These are phyloP conservation scores for Chytriomyces hyalinus DNA, from an alignment of 192 early-diverging fungal species.

Conservation along the genomic window DNA sequence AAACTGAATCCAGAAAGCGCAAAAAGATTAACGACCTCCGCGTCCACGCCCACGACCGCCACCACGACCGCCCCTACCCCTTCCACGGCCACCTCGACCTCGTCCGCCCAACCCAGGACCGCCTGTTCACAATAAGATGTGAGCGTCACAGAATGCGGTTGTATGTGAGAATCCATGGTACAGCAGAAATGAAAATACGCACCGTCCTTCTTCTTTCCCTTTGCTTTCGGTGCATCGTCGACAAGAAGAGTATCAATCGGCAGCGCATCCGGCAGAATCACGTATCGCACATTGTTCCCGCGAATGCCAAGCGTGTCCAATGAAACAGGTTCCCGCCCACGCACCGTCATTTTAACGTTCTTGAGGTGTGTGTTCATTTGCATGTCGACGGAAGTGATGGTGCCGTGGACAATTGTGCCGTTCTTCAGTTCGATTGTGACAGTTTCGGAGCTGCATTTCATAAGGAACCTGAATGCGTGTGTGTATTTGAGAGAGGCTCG, in stretches of 20 bases:
- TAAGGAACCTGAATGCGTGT: conserved; percentile 78
- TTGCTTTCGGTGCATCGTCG: conserved; percentile 92
- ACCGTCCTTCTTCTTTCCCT: conserved; percentile 72
- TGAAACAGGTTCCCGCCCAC: conserved; percentile 85
- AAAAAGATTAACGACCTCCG: conserved; percentile 51
- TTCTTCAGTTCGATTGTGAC: conserved; percentile 99
- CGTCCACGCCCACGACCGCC: conserved; percentile 71
- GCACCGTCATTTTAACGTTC: conserved; percentile 97
- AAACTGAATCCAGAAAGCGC: too few relatives aligned
- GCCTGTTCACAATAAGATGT: neutral
- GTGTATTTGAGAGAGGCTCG: too few relatives aligned
- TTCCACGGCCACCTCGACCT: conserved; percentile 56
- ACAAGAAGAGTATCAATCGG: conserved; percentile 95
- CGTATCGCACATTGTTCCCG: conserved; percentile 93
- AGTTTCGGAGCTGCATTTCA: conserved; percentile 96
- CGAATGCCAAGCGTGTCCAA: conserved; percentile 94
- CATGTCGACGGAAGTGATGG: conserved; percentile 97
- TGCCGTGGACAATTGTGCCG: conserved; percentile 95
- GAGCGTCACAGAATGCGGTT: neutral
- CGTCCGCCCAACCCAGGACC: conserved; percentile 39
- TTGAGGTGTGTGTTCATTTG: conserved; percentile 99
- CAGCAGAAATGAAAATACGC: neutral
- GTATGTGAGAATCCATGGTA: neutral
- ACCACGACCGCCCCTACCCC: conserved; percentile 77
- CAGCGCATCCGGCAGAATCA: conserved; percentile 92